Percentiles rank a stretch among this genome's conserved stretches.
Conservation (phyloP, 768 basidiomycete genomes). For the Hydnum rufescens region DNA sequence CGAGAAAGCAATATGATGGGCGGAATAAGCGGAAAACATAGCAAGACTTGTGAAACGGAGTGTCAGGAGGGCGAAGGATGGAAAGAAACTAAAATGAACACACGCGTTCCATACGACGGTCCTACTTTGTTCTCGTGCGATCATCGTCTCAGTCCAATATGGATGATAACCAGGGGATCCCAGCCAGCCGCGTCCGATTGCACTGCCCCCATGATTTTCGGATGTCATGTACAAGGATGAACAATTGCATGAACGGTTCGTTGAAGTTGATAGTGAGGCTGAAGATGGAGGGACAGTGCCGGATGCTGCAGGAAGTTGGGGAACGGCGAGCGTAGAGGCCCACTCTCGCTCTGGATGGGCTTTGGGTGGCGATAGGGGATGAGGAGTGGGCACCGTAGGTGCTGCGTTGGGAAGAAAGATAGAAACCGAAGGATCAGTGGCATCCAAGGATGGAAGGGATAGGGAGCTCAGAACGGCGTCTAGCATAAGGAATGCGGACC, state of each 20-base stretch:
- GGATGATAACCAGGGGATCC: background rate
- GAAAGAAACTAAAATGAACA: background rate
- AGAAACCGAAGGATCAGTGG: too few species aligned
- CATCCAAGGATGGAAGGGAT: too few species aligned
- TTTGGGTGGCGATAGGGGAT: too few species aligned
- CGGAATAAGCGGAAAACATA: background rate
- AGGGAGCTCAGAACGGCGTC: background rate
- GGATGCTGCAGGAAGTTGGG: background rate
- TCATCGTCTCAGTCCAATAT: too few species aligned
- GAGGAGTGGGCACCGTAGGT: too few species aligned
- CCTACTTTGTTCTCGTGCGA: background rate
- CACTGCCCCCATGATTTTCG: background rate
- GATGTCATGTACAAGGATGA: background rate
- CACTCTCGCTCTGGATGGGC: too few species aligned
- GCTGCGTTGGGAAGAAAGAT: too few species aligned
- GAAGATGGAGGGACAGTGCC: background rate
- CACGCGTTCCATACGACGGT: background rate
- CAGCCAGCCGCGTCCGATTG: background rate
- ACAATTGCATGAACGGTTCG: background rate
- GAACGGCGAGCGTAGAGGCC: background rate
- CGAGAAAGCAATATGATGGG: background rate
- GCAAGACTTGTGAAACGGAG: background rate
- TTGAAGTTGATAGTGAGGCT: background rate
- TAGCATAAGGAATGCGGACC: background rate
- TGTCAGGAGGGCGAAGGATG: background rate